Base-by-base conservation (phyloP, 148 eudicot species). In the Polygonum aviculare region DNA sequence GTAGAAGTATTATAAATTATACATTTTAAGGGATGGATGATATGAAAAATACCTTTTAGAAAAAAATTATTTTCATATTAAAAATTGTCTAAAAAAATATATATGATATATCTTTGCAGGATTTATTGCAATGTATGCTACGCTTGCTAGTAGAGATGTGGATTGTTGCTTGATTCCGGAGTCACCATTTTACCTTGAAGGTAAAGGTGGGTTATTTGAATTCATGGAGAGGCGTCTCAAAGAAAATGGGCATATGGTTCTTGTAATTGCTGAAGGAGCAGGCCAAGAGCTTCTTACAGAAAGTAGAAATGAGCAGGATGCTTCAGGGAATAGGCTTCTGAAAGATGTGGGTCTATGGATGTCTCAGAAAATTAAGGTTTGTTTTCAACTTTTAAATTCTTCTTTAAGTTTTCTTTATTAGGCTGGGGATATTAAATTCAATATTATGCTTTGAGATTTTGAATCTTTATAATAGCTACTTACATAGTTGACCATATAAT, bases 81-180 rank as follows among this genome's bases (percentile, higher is more conserved):
- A 26, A 26, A 26, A 0, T 26, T 26, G 10, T 44, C 47, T 44
- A 44, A 44, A 2, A 44, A 44, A 44, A 6, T 10, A 44, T 44
- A 7, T 7, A 5, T 7, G 31, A 14, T 48, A 16, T 74, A 4
- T 36, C 16, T 19, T 57, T 63, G 73, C 86, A 94, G 98, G 98
- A 63, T 94, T 92, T 81, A 94, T 94, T 74, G 98, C 98, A 74
- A 90, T 94, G 98, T 86, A 92, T 86, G 98, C 98, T 55, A 94
- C 98, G 77, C 89, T 94, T 18, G 98, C 98, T 54, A 94, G 92
- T 83, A 85, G 98, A 80, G 98, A 94, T 88, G 98, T 94, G 75
- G 98, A 92, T 78, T 87, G 90, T 78, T 94, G 98, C 85, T 87
- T 94, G 86, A 94, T 94, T 83, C 98, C 98, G 50, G 98, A 94